These are phyloP conservation scores for Candida morakotiae DNA, from an alignment of 805 yeast species.

Conservation along the genomic window DNA sequence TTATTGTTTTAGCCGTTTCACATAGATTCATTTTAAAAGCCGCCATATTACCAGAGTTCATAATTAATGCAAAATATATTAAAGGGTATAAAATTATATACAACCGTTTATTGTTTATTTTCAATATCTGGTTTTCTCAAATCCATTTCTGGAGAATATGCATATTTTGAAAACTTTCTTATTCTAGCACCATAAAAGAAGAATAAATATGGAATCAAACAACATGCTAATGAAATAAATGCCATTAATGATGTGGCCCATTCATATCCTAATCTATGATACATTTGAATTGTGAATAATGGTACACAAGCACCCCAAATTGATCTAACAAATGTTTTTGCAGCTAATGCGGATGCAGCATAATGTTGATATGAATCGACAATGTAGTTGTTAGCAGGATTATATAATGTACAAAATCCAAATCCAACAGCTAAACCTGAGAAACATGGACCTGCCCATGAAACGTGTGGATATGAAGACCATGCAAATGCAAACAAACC, in stretches of 20 bases:
- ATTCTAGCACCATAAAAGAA: conserved; percentile 42
- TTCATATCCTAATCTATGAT: conserved; percentile 46
- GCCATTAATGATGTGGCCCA: conserved; percentile 53
- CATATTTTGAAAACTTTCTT: conserved; percentile 53
- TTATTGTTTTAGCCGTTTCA: no score
- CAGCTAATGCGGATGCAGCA: conserved; percentile 36
- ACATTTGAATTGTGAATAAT: conserved; percentile 64
- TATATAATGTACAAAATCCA: conserved; percentile 31
- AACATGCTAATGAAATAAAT: conserved; percentile 49
- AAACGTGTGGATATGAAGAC: conserved; percentile 29
- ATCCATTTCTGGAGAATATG: conserved; percentile 47
- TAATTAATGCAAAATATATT: no score
- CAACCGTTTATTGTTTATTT: no score
- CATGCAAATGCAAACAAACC: conserved; percentile 36
- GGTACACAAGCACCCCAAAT: conserved; percentile 52
- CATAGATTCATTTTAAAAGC: no score
- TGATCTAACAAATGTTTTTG: conserved; percentile 37
- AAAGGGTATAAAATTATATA: no score
- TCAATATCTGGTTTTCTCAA: neutral
- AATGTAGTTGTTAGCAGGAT: conserved; percentile 36
- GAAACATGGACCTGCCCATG: conserved; percentile 39
- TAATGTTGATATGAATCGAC: conserved; percentile 37
- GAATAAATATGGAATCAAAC: conserved; percentile 46
- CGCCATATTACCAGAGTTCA: no score
- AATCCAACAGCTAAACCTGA: conserved; percentile 32